Base-by-base conservation (phyloP, 331 rosid genomes). In the Arachis monticola region DNA sequence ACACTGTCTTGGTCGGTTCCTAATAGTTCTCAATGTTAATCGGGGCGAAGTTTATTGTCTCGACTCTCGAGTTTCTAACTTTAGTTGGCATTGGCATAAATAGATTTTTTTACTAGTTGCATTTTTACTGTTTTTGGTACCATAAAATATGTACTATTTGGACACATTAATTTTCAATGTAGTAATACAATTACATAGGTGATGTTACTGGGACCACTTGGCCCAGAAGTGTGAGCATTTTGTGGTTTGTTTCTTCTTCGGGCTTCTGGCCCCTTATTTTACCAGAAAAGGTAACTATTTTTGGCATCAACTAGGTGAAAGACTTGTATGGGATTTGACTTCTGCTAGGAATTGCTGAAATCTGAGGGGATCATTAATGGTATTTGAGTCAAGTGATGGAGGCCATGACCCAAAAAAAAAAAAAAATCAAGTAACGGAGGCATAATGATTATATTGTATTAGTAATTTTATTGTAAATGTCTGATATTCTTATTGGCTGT, bases 1-100 rank as follows among this genome's bases (percentile, higher is more conserved):
- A 79, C 59, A n/a, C 7, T 8, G 64, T 17, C 48, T 41, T 72
- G 71, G 79, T 13, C 45, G 42, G 63, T 64, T 47, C 22, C 50
- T 45, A 10, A 5, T 45, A 22, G 73, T 11, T 27, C 56, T 58
- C 44, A 70, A 31, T 31, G 76, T 67, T 44, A n/a, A 45, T 50
- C 14, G 4, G 38, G 68, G 48, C 38, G 50, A 45, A 31, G 68
- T n/a, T 35, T 35, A 56, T 14, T 70, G 31, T 42, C 53, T 44
- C 8, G 10, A 10, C 2, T 60, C 62, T 47, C 53, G 12, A 44
- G 48, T 44, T 44, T 35, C 5, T 38, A 67, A 45, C 22, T 17
- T 22, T 27, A 42, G 57, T 65, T 64, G 64, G 46, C 46, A 64
- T 35, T 7, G 47, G 57, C 3, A 14, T 35, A 53, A 48, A 41